Percentiles rank a stretch among this genome's conserved stretches.
phyloP scores from a whole-genome alignment of 768 basidiomycete species.

The Cubamyces lactineus region DNA sequence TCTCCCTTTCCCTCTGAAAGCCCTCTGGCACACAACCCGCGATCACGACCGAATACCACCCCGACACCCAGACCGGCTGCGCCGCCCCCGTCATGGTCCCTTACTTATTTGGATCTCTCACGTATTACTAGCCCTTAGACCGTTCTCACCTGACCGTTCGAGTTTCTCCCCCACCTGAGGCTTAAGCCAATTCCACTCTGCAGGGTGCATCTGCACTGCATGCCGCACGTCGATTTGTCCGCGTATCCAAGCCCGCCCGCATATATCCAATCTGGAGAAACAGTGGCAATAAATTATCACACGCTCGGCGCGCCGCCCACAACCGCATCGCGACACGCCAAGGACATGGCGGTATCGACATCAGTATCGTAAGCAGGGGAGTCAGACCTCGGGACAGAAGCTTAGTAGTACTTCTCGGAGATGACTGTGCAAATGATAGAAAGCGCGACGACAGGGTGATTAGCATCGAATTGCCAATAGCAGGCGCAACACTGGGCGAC shows the following conservation, averaged over 20 bases:
- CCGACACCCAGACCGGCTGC: not conserved
- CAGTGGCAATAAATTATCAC: not conserved
- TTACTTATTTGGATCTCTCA: not conserved
- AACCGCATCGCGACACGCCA: no score
- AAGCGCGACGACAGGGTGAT: not conserved
- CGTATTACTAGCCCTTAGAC: not conserved
- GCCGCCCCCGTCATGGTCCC: not conserved
- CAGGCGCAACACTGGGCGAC: slow-evolving; percentile 36
- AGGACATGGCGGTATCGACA: no score
- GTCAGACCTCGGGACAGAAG: no score
- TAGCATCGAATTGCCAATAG: slow-evolving; percentile 7
- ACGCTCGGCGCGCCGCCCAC: not conserved
- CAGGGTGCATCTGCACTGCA: no score
- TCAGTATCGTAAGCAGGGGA: no score
- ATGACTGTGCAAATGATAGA: slow-evolving; percentile 47
- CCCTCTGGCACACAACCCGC: no score
- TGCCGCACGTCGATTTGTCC: no score
- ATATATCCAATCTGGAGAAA: no score
- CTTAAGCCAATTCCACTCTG: no score
- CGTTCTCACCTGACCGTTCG: no score
- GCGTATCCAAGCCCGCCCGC: no score
- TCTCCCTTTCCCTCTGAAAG: not conserved
- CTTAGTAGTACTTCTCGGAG: slow-evolving; percentile 59
- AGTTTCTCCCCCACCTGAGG: no score
- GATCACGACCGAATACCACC: not conserved